phyloP scores from a whole-genome alignment of 1,284 basidiomycete species.

The Takashimella koratensis region DNA sequence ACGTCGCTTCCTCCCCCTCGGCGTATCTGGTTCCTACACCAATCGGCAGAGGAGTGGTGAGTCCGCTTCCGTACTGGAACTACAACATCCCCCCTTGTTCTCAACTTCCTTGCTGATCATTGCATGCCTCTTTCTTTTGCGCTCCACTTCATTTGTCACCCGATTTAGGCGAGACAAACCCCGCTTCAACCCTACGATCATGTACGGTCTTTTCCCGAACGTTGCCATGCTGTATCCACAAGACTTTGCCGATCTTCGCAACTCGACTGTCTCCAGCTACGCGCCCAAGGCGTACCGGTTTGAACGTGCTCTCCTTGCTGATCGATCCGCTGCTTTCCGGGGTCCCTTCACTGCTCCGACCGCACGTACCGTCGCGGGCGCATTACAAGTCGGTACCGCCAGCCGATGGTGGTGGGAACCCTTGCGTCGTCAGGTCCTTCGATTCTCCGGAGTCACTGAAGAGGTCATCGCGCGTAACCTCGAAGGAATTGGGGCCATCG shows the following conservation, averaged over 20 bases:
- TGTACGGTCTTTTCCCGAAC: constrained; percentile 46
- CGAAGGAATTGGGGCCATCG: constrained; percentile 44
- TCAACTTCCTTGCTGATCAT: background rate
- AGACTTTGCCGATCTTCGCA: constrained; percentile 61
- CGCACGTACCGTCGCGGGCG: constrained; percentile 59
- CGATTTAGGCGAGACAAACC: constrained; percentile 42
- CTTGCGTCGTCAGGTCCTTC: constrained; percentile 59
- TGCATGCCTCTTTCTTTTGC: background rate
- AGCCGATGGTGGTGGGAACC: constrained; percentile 66
- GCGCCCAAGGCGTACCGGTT: constrained; percentile 48
- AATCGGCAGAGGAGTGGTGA: constrained; percentile 39
- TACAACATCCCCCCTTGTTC: background rate
- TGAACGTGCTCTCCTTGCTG: constrained; percentile 57
- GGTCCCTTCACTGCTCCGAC: constrained; percentile 62
- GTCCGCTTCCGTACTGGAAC: constrained; percentile 5
- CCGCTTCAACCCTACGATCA: constrained; percentile 45
- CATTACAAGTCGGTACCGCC: constrained; percentile 49
- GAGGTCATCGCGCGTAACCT: constrained; percentile 42
- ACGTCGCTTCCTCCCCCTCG: constrained; percentile 37
- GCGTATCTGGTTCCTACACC: constrained; percentile 46
- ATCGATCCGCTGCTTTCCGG: constrained; percentile 69
- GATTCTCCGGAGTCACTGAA: constrained; percentile 58
- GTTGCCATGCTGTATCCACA: constrained; percentile 60
- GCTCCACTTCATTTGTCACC: background rate
- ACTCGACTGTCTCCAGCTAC: constrained; percentile 40